Base-by-base conservation (phyloP, 768 basidiomycete species). In the Russula dissimulans region DNA sequence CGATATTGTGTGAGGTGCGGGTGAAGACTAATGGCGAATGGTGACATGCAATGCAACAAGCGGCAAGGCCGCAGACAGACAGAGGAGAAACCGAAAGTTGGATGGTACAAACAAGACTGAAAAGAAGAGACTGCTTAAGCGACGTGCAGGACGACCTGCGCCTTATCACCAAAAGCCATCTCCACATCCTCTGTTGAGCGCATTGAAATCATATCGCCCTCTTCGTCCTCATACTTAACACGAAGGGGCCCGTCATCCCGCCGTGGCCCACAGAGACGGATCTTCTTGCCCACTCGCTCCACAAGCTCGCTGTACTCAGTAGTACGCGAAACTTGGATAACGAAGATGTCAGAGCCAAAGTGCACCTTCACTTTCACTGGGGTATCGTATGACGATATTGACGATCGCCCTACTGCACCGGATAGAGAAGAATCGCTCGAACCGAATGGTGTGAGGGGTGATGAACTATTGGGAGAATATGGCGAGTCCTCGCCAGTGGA, bases 271-370 rank as follows among this genome's bases (percentile, higher is more conserved):
- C 93, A 95, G 31, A 95, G 78, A 34, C 91, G 81, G 66, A 97
- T 95, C 81, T 97, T 98, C 75, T 85, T 85, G 38, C 89, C 86
- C 1, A 98, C 91, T 70, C 86, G 88, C 71, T 93, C 89, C 54
- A 95, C 87, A 54, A 98, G 78, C 46, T 93, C 89, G 54, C 76
- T 78, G 72, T 87, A 95, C 70, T 89, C 84, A 38, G 90, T 91
- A 62, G 77, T 73, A 62, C 86, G 81, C 45, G 89, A 81, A 29
- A 95, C 91, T 72, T 92, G 89, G 59, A 97, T 90, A 63, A 95
- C 88, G 69, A 97, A 98, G 48, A 97, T 89, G 70, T 97, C 94
- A 67, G 95, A 90, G 68, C 91, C 85, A 76, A 89, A 97, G 71
- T 91, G 89, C 55, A 97, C 92, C 74, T 95, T 95, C 69, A 97